Evolutionary conservation across 2,329 filamentous ascomycete genomes (phyloP), one percentile per base, ranked within the genome.

Genomic region (Verticillium isaacii): DNA sequence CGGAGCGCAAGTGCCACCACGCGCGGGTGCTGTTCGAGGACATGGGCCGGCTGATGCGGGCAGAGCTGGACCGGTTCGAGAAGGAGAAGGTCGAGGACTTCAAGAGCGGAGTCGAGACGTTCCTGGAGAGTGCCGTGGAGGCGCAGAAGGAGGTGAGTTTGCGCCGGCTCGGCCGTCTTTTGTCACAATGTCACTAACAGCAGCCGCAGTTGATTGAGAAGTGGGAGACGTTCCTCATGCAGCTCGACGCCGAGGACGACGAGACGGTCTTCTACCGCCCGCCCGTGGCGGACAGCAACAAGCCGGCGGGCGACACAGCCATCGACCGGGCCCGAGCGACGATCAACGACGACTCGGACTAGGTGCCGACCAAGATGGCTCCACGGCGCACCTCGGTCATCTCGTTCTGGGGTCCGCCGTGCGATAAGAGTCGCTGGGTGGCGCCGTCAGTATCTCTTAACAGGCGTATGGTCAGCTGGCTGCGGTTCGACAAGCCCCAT

Each of bases 1-100:
- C 93, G 2, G 95, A 99, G 80, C 86, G 92, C 68, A 94, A 92
- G 73, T 92, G 96, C 1, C 92, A 98, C 73, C 93, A 97, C 74
- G 91, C 93, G 1, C 82, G 93, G 60, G 78, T 98, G 62, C 77
- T 97, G 56, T 99, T 99, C 70, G 95, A 99, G 67, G 95, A 99
- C 71, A 98, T 99, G 93, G 95, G 95, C 15, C 85, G 93, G 14
- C 79, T 97, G 71, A 95, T 99, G 93, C 87, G 92, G 63, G 84
- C 83, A 39, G 95, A 99, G 75, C 82, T 99, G 67, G 95, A 98
- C 70, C 85, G 93, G 19, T 99, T 99, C 71, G 95, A 99, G 78
- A 86, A 86, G 69, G 95, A 99, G 77, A 99, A 99, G 81, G 95
- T 99, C 3, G 95, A 99, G 73, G 95, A 99, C 73, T 99, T 99